Evolutionary conservation across 352 stramenopile species (phyloP), one percentile per base, ranked within the genome.

Genomic region (Globisporangium canariense): DNA sequence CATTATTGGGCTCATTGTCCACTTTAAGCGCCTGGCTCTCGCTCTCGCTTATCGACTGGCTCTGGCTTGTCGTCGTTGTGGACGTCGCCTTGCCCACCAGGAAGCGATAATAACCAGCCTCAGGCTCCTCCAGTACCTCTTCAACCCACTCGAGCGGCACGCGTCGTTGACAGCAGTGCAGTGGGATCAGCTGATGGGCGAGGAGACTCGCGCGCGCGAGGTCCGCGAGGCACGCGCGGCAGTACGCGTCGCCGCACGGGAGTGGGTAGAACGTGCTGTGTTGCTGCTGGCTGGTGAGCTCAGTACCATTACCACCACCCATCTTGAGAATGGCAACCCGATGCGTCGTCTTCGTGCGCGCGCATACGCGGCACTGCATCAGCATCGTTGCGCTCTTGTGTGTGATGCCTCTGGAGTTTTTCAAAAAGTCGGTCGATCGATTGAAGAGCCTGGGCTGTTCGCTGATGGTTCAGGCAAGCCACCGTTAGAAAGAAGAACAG

Each of bases 71-170:
- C 1, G 5, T 41, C 1, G 1, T 5, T 7, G 10, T 14, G 32
- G 32, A 36, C 32, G 32, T 36, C 32, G 32, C 32, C 34, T 63
- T 63, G 20, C 53, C 56, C 28, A 76, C 11, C 32, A 87, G 56
- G 30, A 68, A 79, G 32, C 54, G 57, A 55, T 89, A 87, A 57
- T 83, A 89, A 4, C 49, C 58, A 3, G 75, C 32, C 68, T 87
- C 77, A n/a, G 66, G 60, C 13, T 66, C 46, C 18, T 73, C 68
- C 18, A 87, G 36, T 32, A 81, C 70, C 13, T 65, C 47, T 0
- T 36, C 52, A 14, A 87, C 40, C 49, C 68, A 71, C 18, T 78
- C 68, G 45, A 63, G 7, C 2, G 74, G 65, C 13, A 89, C 63
- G 28, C 60, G 36, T 10, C 57, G 70, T 34, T 64, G 53, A 46